Base-by-base conservation (phyloP, 2,329 filamentous ascomycete genomes). In the Penicillium sp. region DNA sequence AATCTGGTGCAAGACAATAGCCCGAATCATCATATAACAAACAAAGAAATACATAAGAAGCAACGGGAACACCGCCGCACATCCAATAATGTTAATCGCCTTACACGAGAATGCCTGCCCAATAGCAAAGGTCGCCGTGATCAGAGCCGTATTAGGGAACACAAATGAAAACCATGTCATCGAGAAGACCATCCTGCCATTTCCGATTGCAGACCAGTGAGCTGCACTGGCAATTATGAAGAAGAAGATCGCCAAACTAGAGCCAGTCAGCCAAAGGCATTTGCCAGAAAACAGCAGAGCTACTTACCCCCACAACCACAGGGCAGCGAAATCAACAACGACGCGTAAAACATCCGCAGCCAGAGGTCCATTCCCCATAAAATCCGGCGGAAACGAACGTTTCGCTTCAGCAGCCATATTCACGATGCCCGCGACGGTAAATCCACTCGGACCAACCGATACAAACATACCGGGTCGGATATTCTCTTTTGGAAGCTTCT, bases 131-230 rank as follows among this genome's bases (percentile, higher is more conserved):
- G 90, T 94, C 0, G 89, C 88, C 0, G 87, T 89, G 33, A 82
- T 83, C 55, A 91, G 74, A 0, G 88, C 89, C 0, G 89, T 92
- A 63, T 92, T 91, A 2, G 90, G 89, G 65, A 92, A 92, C 5
- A 92, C 81, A 71, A 92, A 93, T 3, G 86, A 90, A 73, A 88
- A 94, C 87, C 90, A 95, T 1, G 87, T 90, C 89, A 94, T 92
- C 16, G 89, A 87, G 66, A 92, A 94, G 3, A 85, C 81, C 77
- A 92, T 84, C 51, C 79, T 82, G 33, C 81, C 80, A 10, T 82
- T 76, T 0, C 80, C 77, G 18, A 87, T 78, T 47, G 88, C 87
- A 26, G 86, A 88, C 81, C 83, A 88, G 55, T 93, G 83, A 2
- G 89, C 89, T 2, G 89, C 87, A n/a, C 90, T 82, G 1, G 86